These are phyloP conservation scores for Schoenoplectus triqueter DNA, from an alignment of 202 grass and related monocot genomes.

Conservation along the genomic window DNA sequence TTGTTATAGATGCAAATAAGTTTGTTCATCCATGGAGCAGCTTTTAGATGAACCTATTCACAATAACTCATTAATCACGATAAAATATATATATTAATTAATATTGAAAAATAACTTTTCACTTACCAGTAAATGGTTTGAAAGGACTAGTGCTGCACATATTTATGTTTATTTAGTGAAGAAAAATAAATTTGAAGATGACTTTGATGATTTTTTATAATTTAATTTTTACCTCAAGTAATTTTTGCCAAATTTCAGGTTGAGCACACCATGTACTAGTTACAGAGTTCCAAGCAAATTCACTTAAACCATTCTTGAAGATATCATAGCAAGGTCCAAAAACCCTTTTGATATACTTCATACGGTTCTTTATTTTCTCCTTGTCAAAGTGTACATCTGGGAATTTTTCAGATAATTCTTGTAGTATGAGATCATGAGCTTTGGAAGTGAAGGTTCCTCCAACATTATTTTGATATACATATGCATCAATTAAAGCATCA, in stretches of 20 bases:
- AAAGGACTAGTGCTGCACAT: too few relatives aligned
- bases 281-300: neutral
- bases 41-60: neutral
- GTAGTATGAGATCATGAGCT: neutral
- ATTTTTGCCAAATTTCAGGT: neutral
- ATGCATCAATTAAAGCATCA: slow-evolving; percentile 4
- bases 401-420: neutral
- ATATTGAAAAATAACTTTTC: too few relatives aligned
- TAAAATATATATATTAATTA: too few relatives aligned
- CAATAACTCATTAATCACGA: too few relatives aligned
- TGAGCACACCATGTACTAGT: slow-evolving; percentile 1
- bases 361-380: slow-evolving; percentile 18
- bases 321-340: slow-evolving; percentile 17
- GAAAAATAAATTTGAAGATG: too few relatives aligned
- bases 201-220: too few relatives aligned
- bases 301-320: slow-evolving; percentile 16
- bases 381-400: neutral
- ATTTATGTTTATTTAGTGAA: too few relatives aligned
- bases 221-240: neutral
- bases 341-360: neutral
- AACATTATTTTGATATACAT: neutral
- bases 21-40: neutral
- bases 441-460: neutral
- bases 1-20: neutral
- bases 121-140: too few relatives aligned